Conservation (phyloP, 176 grass and related monocot species). For the Musa troglodytarum region DNA sequence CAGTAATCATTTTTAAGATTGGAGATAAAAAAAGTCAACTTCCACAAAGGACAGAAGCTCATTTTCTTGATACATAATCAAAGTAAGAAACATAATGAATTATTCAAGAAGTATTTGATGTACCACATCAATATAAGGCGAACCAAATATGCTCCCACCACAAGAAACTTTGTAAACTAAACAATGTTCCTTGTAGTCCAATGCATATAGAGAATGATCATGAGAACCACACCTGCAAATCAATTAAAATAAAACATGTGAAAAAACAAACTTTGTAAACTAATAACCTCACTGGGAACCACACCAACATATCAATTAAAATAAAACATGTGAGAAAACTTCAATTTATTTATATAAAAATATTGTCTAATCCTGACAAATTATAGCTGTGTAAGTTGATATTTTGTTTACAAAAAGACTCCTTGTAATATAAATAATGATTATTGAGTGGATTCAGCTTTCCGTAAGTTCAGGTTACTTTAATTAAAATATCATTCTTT, state of each 20-base stretch:
- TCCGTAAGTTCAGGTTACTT: no score
- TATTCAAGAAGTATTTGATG: neutral
- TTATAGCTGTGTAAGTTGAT: no score
- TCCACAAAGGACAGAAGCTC: neutral
- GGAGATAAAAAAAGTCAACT: neutral
- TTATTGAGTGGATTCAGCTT: no score
- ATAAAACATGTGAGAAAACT: no score
- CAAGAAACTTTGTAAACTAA: slow-evolving; percentile 71
- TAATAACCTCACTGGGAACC: no score
- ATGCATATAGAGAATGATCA: slow-evolving; percentile 71
- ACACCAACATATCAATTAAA: no score
- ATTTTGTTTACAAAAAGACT: no score
- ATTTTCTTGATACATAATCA: neutral
- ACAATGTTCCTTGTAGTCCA: slow-evolving; percentile 60
- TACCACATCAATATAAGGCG: slow-evolving; percentile 63
- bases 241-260: slow-evolving; percentile 2
- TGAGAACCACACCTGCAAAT: slow-evolving; percentile 81
- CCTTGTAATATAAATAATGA: no score
- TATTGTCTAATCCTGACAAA: no score
- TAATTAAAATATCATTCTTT: no score
- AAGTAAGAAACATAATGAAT: neutral
- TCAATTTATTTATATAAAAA: no score
- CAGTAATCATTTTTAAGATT: neutral
- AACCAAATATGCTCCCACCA: slow-evolving; percentile 96
- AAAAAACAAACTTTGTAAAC: neutral